phyloP scores from a whole-genome alignment of 345 rosid species.

The Corymbia maculata region DNA sequence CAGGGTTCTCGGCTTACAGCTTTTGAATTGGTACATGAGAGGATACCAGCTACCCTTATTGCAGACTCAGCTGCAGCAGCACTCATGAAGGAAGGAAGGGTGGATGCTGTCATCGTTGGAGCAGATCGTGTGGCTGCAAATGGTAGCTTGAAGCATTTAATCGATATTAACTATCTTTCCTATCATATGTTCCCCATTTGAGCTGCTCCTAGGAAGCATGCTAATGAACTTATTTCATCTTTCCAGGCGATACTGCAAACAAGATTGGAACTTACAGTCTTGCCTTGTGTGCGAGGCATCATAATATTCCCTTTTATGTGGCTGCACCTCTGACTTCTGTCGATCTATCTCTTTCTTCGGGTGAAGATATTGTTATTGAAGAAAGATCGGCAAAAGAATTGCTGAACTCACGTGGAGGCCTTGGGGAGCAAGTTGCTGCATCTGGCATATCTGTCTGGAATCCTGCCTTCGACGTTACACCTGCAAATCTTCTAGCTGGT shows the following conservation, averaged over 20 bases:
- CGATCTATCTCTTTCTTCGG: constrained; percentile 71
- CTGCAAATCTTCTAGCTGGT: constrained; percentile 66
- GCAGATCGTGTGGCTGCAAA: constrained; percentile 94
- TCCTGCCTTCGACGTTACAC: constrained; percentile 93
- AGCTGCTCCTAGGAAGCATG: background rate
- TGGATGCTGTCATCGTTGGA: constrained; percentile 79
- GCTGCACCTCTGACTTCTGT: constrained; percentile 92
- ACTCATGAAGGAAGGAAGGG: constrained; percentile 67
- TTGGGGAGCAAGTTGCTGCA: constrained; percentile 95
- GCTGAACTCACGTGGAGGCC: constrained; percentile 70
- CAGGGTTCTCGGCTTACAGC: constrained; percentile 99
- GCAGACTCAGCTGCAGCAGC: constrained; percentile 97
- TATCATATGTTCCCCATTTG: background rate
- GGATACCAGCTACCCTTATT: constrained; percentile 77
- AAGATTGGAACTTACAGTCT: constrained; percentile 97
- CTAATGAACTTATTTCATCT: background rate
- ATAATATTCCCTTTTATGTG: constrained; percentile 63
- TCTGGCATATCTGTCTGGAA: constrained; percentile 90
- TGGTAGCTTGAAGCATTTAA: constrained; percentile 24
- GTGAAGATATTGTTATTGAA: constrained; percentile 70
- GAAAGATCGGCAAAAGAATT: constrained; percentile 77
- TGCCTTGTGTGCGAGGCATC: constrained; percentile 69
- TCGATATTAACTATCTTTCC: background rate
- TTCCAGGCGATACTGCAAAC: constrained; percentile 90
- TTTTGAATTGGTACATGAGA: constrained; percentile 86